Evolutionary conservation across 805 yeast species (phyloP), one percentile per base, ranked within the genome.

Genomic region (Barnettozyma californica): DNA sequence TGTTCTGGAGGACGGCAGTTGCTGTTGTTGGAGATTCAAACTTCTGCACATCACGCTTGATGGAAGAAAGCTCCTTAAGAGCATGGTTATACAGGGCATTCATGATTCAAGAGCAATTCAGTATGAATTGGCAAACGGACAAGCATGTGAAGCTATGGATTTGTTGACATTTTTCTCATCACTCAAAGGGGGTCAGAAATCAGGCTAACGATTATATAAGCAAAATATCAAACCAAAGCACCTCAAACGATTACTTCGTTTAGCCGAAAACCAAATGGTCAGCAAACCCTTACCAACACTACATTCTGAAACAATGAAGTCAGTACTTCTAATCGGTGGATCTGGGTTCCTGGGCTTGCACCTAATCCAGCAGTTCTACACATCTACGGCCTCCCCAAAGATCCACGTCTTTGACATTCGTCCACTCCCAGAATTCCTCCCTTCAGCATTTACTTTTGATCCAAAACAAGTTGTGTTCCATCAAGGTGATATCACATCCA

Each of bases 271-370:
- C 18, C 25, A 18, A 35, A 16, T 20, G 23, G 18, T 18, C 20
- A 20, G 5, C 38, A 35, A 14, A 18, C 23, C 23, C 18, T 18
- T 10, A 10, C 14, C 16, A 35, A 20, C 38, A 35, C 9, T 14
- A 35, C 23, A 9, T 14, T 18, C 38, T 18, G 38, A 35, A 20
- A 35, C 63, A 2, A 47, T 58, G 36, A 41, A 60, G 19, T 62
- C 65, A 6, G 95, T 94, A 2, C 78, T 94, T 27, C 72, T 94
- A 19, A 80, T 94, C n/a, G 99, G 99, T 44, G 99, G 99, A 9
- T 72, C 97, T 5, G 99, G 99, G 0, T 94, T 94, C 57, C 76
- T 94, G 19, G 99, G 99, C 2, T 78, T 89, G 41, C 99, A 94
- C 57, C 71, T 94, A 54, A 81, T 94, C 39, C 91, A 91, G 59